Percentiles rank a stretch among this genome's conserved stretches.
Evolutionary conservation across 352 stramenopile genomes (phyloP).

Genomic region (Phytophthora syringae): DNA sequence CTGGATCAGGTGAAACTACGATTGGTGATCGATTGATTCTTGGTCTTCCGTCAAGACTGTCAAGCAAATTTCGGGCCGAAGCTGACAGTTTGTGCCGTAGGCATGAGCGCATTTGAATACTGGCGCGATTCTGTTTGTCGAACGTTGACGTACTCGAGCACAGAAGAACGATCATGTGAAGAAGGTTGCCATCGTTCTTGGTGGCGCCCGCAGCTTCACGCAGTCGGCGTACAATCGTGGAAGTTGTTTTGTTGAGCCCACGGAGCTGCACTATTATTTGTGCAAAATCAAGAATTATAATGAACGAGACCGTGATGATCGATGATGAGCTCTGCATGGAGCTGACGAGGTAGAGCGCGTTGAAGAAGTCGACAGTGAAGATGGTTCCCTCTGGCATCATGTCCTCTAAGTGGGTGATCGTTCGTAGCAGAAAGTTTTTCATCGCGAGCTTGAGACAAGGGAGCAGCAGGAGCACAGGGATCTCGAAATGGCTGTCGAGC

Average conservation of each 20-base stretch:
- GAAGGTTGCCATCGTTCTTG: not conserved
- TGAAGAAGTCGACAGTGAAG: slow-evolving; percentile 26
- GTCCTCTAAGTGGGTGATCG: slow-evolving; percentile 19
- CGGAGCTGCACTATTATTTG: not conserved
- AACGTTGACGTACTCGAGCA: not conserved
- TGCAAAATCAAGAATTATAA: not conserved
- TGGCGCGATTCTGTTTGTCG: not conserved
- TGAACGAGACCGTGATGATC: slow-evolving; percentile 1
- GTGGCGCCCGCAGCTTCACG: too few species aligned
- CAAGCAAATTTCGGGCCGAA: not conserved
- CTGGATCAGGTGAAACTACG: too few species aligned
- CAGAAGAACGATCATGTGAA: not conserved
- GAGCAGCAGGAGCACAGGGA: not conserved
- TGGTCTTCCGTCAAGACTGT: not conserved
- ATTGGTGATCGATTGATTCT: not conserved
- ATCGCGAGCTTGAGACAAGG: too few species aligned
- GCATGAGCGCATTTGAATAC: slow-evolving; percentile 1
- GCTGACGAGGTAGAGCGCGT: slow-evolving; percentile 18
- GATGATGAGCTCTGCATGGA: slow-evolving; percentile 19
- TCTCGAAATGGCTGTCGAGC: not conserved
- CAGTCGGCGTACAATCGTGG: not conserved
- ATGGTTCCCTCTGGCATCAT: slow-evolving; percentile 16
- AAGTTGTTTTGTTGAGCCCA: not conserved
- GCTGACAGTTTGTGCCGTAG: slow-evolving; percentile 1
- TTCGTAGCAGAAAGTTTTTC: too few species aligned